phyloP scores from a whole-genome alignment of 306 rosid species.

The Acmispon strigosus region DNA sequence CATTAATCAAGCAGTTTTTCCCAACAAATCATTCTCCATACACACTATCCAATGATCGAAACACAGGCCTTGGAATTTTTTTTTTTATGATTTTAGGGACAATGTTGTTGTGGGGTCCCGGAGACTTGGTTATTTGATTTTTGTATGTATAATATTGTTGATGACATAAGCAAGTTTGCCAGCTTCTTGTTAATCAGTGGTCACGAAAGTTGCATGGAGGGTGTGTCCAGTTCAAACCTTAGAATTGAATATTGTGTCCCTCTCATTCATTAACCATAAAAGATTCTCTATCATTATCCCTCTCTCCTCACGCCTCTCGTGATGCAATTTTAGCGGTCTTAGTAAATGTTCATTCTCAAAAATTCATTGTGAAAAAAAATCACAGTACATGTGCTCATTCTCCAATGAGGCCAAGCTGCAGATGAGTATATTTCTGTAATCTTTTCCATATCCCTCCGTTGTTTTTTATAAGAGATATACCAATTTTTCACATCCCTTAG shows the following conservation, averaged over 20 bases:
- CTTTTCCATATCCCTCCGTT: no score
- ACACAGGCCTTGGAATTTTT: no score
- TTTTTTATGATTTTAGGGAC: background rate
- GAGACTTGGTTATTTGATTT: conserved; percentile 19
- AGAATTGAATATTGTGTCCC: conserved; percentile 27
- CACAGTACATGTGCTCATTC: background rate
- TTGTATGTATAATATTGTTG: background rate
- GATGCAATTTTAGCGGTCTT: background rate
- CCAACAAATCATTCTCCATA: no score
- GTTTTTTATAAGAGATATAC: no score
- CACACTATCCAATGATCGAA: no score
- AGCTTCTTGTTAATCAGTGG: conserved; percentile 23
- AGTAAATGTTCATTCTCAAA: conserved; percentile 3
- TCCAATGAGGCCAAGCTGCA: background rate
- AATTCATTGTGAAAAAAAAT: background rate
- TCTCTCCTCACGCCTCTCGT: conserved; percentile 30
- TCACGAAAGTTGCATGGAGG: conserved; percentile 61
- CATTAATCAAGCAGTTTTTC: no score
- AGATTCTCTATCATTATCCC: conserved; percentile 25
- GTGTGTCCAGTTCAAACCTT: conserved; percentile 40
- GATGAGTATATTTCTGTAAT: background rate
- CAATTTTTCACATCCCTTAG: no score
- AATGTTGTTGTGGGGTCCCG: conserved; percentile 25
- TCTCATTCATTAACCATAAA: conserved; percentile 35
- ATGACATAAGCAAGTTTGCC: conserved; percentile 35